Evolutionary conservation across 2,329 filamentous ascomycete species (phyloP), one percentile per base, ranked within the genome.

Genomic region (Cladobotryum protrusum): DNA sequence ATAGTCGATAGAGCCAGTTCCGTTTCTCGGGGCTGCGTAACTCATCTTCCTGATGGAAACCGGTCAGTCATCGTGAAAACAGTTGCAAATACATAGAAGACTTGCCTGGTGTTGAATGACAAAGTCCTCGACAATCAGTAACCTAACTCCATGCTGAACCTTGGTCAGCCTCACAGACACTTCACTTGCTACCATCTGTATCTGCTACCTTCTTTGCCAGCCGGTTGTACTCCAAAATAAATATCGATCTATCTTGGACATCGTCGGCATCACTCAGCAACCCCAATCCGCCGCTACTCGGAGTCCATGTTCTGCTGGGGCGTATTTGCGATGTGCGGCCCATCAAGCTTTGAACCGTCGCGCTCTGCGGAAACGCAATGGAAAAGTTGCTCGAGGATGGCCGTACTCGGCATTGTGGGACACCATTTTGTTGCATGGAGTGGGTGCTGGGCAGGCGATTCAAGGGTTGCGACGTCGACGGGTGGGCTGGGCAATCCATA

Each of bases 181-280:
- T 19, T 2, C 8, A 17, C 3, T 1, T 34, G n/a, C 5, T 11
- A 14, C 14, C 8, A 6, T 12, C 15, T 5, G 4, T 29, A 29
- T 6, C 5, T 8, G 1, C 9, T 55, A 82, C 81, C 73, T 79
- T 79, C 49, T 70, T 73, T 3, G 82, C 82, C 5, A 85, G 62
- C 4, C 72, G 68, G 60, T 85, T 85, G 62, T 83, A 86, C 56
- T 83, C 77, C 7, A 73, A 58, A 5, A 83, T 62, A 59, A 79
- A 80, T 3, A 65, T 58, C 1, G 66, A 61, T 29, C 78, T 70
- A 47, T 77, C 71, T 34, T 75, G 72, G 14, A 74, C 61, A 29
- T 75, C 74, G 37, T 79, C 78, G 4, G 66, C 66, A 47, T 81
- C 76, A 17, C 70, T 72, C 32, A 73, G 59, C 14, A 72, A 59